These are phyloP conservation scores for Fusarium sp. DNA, from an alignment of 2,329 filamentous ascomycete genomes.

Conservation along the genomic window DNA sequence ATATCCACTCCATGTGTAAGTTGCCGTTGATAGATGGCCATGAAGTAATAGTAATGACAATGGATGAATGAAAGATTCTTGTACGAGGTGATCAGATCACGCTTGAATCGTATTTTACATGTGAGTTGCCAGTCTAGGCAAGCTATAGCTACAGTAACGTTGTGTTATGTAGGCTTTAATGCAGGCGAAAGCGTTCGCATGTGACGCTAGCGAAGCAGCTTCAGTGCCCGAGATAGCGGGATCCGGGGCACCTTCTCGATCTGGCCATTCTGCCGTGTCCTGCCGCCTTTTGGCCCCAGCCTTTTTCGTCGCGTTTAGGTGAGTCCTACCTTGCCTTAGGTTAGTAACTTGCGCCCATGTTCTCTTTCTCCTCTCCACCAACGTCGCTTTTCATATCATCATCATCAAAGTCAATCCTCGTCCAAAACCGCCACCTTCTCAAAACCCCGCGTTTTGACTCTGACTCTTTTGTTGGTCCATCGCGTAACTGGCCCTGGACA, in stretches of 20 bases:
- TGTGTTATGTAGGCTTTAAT: conserved; percentile 20
- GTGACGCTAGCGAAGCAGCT: conserved; percentile 32
- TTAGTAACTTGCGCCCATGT: conserved; percentile 26
- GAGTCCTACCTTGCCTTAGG: neutral
- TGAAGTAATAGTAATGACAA: conserved; percentile 29
- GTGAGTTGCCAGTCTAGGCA: conserved; percentile 1
- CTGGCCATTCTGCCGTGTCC: conserved; percentile 42
- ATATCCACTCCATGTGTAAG: neutral
- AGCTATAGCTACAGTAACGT: neutral
- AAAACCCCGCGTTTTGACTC: conserved; percentile 28
- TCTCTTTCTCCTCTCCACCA: conserved; percentile 42
- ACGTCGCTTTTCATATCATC: conserved; percentile 27
- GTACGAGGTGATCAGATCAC: neutral
- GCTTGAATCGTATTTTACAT: neutral
- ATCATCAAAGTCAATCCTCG: conserved; percentile 14
- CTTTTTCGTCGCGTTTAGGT: conserved; percentile 40
- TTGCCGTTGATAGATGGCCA: conserved; percentile 1
- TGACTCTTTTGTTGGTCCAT: conserved; percentile 34
- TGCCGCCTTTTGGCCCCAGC: conserved; percentile 42
- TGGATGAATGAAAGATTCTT: neutral
- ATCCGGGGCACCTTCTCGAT: conserved; percentile 37
- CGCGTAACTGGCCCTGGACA: conserved; percentile 39
- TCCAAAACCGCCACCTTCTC: conserved; percentile 11
- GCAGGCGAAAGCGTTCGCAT: conserved; percentile 36
- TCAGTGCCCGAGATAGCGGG: conserved; percentile 15